Evolutionary conservation across 805 yeast species (phyloP).

Genomic region (Barnettozyma populi): DNA sequence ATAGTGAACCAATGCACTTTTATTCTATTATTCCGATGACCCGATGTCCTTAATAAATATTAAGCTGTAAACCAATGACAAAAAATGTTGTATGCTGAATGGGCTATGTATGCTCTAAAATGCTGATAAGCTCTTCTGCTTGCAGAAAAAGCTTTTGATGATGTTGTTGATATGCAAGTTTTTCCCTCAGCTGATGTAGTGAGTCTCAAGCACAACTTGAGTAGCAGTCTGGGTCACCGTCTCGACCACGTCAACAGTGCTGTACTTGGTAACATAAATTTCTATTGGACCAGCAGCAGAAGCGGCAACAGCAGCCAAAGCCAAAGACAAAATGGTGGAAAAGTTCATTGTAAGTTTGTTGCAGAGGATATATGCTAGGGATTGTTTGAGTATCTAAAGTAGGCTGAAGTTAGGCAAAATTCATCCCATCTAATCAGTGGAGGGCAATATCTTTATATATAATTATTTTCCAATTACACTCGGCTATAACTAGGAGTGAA

Average conservation of each 20-base stretch:
- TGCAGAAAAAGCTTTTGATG: not conserved
- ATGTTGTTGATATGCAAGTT: not conserved
- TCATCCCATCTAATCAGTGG: not conserved
- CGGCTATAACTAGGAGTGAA: not conserved
- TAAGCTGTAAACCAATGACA: not conserved
- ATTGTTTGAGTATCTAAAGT: not conserved
- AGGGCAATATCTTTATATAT: not conserved
- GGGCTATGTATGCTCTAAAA: not conserved
- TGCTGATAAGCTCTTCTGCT: not conserved
- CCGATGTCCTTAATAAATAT: not conserved
- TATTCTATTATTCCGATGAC: not conserved
- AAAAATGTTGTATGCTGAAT: not conserved
- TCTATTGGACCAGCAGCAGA: slow-evolving; percentile 25
- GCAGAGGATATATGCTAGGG: not conserved
- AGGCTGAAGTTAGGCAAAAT: not conserved
- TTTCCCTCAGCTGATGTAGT: slow-evolving; percentile 13
- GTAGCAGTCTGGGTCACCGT: slow-evolving; percentile 22
- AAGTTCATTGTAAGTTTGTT: slow-evolving; percentile 18
- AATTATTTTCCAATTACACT: not conserved
- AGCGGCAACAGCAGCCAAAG: slow-evolving; percentile 13
- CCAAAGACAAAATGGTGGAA: slow-evolving; percentile 16
- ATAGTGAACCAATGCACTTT: not conserved
- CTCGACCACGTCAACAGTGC: slow-evolving; percentile 24
- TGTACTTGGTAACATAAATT: slow-evolving; percentile 21
- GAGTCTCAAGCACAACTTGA: slow-evolving; percentile 23